Conservation (phyloP, 352 stramenopile genomes). For the Elongisporangium undulatum region DNA sequence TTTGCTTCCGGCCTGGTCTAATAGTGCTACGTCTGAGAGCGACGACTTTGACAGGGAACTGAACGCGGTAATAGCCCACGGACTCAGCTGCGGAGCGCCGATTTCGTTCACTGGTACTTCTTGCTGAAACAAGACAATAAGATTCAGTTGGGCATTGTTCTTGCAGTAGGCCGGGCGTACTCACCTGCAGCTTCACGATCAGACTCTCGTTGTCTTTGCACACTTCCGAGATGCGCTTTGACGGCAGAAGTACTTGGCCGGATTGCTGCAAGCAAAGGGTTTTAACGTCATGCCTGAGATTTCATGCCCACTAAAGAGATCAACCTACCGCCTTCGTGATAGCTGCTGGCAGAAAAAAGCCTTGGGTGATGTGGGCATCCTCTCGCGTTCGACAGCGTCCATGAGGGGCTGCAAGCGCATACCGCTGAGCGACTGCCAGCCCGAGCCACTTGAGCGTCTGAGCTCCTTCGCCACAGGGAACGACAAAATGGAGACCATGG, state of each 20-base stretch:
- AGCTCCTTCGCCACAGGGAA: slow-evolving; percentile 73
- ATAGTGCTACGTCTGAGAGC: neutral
- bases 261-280: slow-evolving; percentile 17
- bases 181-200: slow-evolving; percentile 60
- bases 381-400: slow-evolving; percentile 70
- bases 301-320: neutral
- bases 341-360: slow-evolving; percentile 71
- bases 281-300: neutral
- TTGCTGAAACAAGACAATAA: slow-evolving; percentile 27
- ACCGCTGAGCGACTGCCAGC: slow-evolving; percentile 70
- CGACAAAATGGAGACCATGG: slow-evolving; percentile 57
- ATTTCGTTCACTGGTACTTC: slow-evolving; percentile 82
- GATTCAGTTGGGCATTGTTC: neutral
- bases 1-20: neutral
- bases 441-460: slow-evolving; percentile 86
- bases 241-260: slow-evolving; percentile 38
- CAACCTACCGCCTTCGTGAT: slow-evolving; percentile 31
- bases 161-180: neutral
- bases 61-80: slow-evolving; percentile 65
- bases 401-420: slow-evolving; percentile 57
- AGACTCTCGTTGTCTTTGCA: slow-evolving; percentile 75
- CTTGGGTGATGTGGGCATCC: slow-evolving; percentile 66
- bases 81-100: slow-evolving; percentile 54
- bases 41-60: neutral
- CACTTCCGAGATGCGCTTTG: slow-evolving; percentile 48